Evolutionary conservation across 73 alveolate genomes (phyloP), one percentile per base, ranked within the genome.

Genomic region (Uronychia setigera): DNA sequence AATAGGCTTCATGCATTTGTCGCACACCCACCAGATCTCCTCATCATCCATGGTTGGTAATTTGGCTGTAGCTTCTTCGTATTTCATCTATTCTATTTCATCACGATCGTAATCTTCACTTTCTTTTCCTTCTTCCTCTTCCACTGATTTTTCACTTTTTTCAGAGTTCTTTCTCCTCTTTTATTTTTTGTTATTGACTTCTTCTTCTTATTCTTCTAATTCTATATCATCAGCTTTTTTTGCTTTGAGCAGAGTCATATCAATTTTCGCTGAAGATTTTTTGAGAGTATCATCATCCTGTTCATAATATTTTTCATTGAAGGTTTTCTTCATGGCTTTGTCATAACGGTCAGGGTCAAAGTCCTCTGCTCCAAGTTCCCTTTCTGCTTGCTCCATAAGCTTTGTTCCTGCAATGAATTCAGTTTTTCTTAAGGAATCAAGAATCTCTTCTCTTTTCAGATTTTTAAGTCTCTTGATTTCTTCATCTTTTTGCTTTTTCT

Each of bases 1-100:
- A 58, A 98, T 92, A 0, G 99, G 96, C 78, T 95, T 91, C 92
- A 92, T 93, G 87, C 99, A 98, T n/a, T 91, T 91, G 84, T 98
- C 99, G 84, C 99, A 98, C 75, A 92, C 93, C 96, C 94, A 98
- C 99, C 99, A 98, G 74, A 93, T 92, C 59, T 94, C 93, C 31
- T 96, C 97, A 74, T 87, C 94, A 29, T 80, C 94, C 19, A 11
- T 5, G 5, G 5, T 46, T 5, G 67, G 67, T 9, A 29, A 78
- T 0, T 29, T 35, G 76, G 46, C 74, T 33, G 46, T 5, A 19
- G 82, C 67, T n/a, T 46, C 67, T 46, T 46, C 67, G 19, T 11
- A 46, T 46, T 46, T 46, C 67, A 19, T 46, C 14, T 75, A 29
- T n/a, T n/a, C n/a, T n/a, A n/a, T n/a, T n/a, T n/a, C n/a, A n/a